Evolutionary conservation across 257 asterid species (phyloP).

Genomic region (Coffea eugenioides): DNA sequence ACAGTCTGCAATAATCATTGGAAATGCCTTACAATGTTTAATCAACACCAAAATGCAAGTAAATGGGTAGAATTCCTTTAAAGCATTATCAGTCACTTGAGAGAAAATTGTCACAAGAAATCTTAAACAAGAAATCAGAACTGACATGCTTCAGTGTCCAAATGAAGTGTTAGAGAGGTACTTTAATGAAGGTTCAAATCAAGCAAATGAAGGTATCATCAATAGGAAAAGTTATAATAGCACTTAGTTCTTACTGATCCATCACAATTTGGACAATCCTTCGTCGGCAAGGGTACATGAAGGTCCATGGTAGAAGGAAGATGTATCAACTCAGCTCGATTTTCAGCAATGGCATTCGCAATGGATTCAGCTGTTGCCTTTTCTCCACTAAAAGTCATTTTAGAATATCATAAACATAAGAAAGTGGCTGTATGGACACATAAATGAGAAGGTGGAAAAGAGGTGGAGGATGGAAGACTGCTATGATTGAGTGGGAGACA

Average conservation of each 20-base stretch:
- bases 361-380: conserved; percentile 89
- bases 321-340: conserved; percentile 92
- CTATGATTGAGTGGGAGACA: neutral
- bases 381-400: conserved; percentile 67
- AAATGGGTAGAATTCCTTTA: neutral
- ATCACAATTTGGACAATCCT: conserved; percentile 85
- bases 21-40: conserved; percentile 11
- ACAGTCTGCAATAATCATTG: conserved; percentile 20
- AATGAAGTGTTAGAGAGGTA: neutral
- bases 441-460: neutral
- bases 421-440: neutral
- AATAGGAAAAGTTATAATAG: conserved; percentile 10
- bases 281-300: conserved; percentile 71
- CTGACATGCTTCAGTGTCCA: neutral
- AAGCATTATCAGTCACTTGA: neutral
- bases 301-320: conserved; percentile 82
- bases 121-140: neutral
- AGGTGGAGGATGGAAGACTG: neutral
- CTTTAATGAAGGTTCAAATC: neutral
- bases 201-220: conserved; percentile 13
- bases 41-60: neutral
- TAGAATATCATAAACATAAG: conserved; percentile 7
- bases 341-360: conserved; percentile 83
- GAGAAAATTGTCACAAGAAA: neutral
- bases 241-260: conserved; percentile 71